Percentiles rank a stretch among this genome's conserved stretches.
phyloP scores from a whole-genome alignment of 495 filamentous ascomycete genomes.

The Gamarada debralockiae region DNA sequence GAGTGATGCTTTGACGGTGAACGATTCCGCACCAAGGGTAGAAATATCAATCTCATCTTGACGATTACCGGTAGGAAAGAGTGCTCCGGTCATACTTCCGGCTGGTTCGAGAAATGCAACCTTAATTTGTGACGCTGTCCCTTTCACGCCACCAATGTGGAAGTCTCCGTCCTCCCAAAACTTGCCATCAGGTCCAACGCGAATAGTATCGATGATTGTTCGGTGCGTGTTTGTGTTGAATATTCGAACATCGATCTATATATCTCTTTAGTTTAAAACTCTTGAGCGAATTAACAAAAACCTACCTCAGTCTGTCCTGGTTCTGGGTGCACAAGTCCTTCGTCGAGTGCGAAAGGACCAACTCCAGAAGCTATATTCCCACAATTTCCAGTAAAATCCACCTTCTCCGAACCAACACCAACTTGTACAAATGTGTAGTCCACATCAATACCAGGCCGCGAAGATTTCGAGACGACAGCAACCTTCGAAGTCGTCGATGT shows the following conservation, averaged over 20 bases:
- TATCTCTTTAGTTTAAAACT: no score
- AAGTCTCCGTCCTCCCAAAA: conserved; percentile 49
- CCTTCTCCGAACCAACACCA: conserved; percentile 26
- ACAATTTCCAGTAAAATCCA: conserved; percentile 39
- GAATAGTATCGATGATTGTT: conserved; percentile 38
- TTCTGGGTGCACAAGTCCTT: conserved; percentile 25
- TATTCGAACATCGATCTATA: conserved; percentile 38
- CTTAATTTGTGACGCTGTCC: conserved; percentile 47
- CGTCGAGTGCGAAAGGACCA: conserved; percentile 34
- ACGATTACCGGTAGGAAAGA: conserved; percentile 56
- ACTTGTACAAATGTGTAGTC: conserved; percentile 39
- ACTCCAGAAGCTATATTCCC: conserved; percentile 38
- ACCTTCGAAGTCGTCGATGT: conserved; percentile 40
- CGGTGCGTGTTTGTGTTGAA: conserved; percentile 44
- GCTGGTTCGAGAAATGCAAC: conserved; percentile 64
- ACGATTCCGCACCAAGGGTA: background rate
- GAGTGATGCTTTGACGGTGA: conserved; percentile 43
- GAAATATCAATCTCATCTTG: conserved; percentile 39
- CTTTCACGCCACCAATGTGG: conserved; percentile 61
- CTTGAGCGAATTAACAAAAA: background rate
- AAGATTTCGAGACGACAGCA: conserved; percentile 30
- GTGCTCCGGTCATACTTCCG: conserved; percentile 58
- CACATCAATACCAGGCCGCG: conserved; percentile 28
- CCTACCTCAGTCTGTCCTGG: conserved; percentile 26
- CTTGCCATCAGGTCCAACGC: conserved; percentile 40